These are phyloP conservation scores for Cetradonia linearis DNA, from an alignment of 495 filamentous ascomycete genomes.

Conservation along the genomic window DNA sequence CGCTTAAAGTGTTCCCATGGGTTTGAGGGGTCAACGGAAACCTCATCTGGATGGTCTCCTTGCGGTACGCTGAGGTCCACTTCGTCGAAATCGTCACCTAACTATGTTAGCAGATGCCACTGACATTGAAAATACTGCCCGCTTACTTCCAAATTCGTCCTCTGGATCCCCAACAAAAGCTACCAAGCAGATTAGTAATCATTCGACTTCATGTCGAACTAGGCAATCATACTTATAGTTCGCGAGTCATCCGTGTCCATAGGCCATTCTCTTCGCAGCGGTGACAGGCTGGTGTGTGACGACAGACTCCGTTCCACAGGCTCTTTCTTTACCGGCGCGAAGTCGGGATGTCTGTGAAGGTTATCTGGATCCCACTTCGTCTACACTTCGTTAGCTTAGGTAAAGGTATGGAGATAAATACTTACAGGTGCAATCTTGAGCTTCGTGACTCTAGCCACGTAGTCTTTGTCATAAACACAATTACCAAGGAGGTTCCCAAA, in stretches of 20 bases:
- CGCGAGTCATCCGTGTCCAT: slow-evolving; percentile 7
- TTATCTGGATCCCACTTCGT: slow-evolving; percentile 61
- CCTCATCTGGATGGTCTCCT: slow-evolving; percentile 55
- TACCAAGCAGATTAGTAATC: slow-evolving; percentile 6
- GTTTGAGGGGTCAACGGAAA: slow-evolving; percentile 31
- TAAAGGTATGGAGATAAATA: neutral
- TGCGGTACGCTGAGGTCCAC: slow-evolving; percentile 55
- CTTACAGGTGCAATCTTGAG: slow-evolving; percentile 57
- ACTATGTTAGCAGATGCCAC: slow-evolving; percentile 23
- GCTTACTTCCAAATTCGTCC: slow-evolving; percentile 61
- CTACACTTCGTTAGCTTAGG: slow-evolving; percentile 27
- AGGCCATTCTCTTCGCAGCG: slow-evolving; percentile 28
- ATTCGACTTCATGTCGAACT: neutral
- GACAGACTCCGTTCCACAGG: slow-evolving; percentile 19
- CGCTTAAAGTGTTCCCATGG: slow-evolving; percentile 9
- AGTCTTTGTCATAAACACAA: slow-evolving; percentile 95
- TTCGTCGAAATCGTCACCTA: slow-evolving; percentile 59
- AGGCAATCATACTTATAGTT: neutral
- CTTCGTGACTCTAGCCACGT: slow-evolving; percentile 71
- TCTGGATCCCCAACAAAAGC: slow-evolving; percentile 38
- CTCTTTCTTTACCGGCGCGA: slow-evolving; percentile 53
- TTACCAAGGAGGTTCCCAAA: slow-evolving; percentile 97
- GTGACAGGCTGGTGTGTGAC: slow-evolving; percentile 8
- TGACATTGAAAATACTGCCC: neutral
- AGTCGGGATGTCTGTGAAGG: slow-evolving; percentile 74